phyloP scores from a whole-genome alignment of 2,329 filamentous ascomycete genomes.

The Pyrenophora graminea region DNA sequence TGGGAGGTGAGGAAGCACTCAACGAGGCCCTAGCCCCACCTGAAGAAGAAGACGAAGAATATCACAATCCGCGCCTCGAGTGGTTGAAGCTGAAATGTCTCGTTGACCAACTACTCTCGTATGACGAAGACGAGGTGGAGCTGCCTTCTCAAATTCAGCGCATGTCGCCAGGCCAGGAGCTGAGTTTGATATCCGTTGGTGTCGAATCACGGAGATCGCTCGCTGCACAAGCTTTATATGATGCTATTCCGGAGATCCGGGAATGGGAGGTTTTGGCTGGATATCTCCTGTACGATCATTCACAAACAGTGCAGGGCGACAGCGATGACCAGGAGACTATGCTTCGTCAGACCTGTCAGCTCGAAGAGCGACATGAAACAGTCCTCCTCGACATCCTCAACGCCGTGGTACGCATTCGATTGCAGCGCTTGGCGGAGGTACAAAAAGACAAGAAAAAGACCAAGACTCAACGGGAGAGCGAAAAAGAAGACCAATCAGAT shows the following conservation, averaged over 20 bases:
- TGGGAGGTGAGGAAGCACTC: constrained; percentile 77
- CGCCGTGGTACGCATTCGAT: constrained; percentile 74
- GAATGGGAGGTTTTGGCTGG: constrained; percentile 89
- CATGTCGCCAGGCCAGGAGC: constrained; percentile 48
- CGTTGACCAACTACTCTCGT: constrained; percentile 78
- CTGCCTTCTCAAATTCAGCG: constrained; percentile 56
- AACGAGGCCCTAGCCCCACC: constrained; percentile 73
- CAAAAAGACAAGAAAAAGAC: constrained; percentile 61
- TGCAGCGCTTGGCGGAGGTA: constrained; percentile 69
- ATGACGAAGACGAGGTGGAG: constrained; percentile 71
- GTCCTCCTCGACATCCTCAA: constrained; percentile 87
- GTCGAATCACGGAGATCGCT: constrained; percentile 83
- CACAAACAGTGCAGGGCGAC: constrained; percentile 57
- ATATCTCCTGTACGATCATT: constrained; percentile 92
- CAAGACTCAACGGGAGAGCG: constrained; percentile 59
- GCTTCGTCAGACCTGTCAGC: constrained; percentile 73
- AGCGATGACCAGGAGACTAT: constrained; percentile 64
- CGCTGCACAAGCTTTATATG: constrained; percentile 83
- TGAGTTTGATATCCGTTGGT: constrained; percentile 61
- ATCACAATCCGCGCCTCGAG: constrained; percentile 72
- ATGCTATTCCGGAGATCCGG: constrained; percentile 76
- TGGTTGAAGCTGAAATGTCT: constrained; percentile 95
- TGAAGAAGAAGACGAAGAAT: constrained; percentile 74
- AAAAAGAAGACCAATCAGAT: constrained; percentile 76
- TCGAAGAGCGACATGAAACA: constrained; percentile 76